Conservation (phyloP, 805 yeast genomes). For the Metschnikowia colocasiae region DNA sequence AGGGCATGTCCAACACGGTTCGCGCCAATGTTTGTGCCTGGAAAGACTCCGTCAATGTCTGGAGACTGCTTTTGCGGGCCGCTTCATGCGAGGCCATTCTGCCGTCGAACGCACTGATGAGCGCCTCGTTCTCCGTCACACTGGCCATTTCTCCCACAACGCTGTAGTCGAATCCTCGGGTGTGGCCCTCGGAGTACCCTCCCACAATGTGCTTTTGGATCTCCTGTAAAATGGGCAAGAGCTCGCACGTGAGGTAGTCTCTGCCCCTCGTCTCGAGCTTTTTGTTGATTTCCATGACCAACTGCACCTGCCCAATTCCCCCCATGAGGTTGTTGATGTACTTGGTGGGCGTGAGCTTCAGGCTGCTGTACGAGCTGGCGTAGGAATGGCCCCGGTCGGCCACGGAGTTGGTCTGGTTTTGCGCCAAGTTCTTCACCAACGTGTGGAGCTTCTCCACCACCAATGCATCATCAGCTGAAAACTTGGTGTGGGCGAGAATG, state of each 20-base stretch:
- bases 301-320: constrained; percentile 77
- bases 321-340: constrained; percentile 58
- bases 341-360: constrained; percentile 58
- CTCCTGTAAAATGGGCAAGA: constrained; percentile 61
- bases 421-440: constrained; percentile 67
- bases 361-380: constrained; percentile 65
- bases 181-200: constrained; percentile 19
- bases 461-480: constrained; percentile 40
- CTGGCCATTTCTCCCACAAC: constrained; percentile 55
- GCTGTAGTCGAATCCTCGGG: constrained; percentile 44
- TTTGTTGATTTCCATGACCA: constrained; percentile 57
- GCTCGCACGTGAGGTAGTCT: constrained; percentile 38
- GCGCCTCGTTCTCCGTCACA: constrained; percentile 32
- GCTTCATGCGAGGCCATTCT: constrained; percentile 17
- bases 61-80: constrained; percentile 16
- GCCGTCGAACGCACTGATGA: constrained; percentile 30
- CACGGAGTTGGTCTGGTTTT: constrained; percentile 72
- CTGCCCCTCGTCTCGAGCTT: constrained; percentile 42
- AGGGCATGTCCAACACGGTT: constrained; percentile 67
- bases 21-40: constrained; percentile 19
- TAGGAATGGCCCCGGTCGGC: constrained; percentile 87
- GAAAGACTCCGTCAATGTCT: constrained; percentile 17
- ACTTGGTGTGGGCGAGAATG: constrained; percentile 65
- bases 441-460: constrained; percentile 64
- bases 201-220: constrained; percentile 45